Base-by-base conservation (phyloP, 1,139 yeast genomes). In the Candida tropicalis region DNA sequence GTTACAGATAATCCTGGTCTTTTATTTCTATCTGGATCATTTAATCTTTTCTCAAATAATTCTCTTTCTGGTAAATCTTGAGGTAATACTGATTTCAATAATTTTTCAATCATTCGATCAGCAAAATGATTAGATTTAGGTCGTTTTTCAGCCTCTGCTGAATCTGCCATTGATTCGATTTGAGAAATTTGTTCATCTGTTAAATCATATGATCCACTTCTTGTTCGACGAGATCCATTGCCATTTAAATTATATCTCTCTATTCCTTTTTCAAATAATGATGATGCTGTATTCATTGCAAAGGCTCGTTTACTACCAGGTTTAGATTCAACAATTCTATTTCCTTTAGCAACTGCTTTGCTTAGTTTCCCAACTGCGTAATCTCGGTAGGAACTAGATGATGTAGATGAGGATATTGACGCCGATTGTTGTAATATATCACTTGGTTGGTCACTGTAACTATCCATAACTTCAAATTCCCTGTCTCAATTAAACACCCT, bases 231-330 rank as follows among this genome's bases (percentile, higher is more conserved):
- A 10, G 33, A 25, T 24, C 27, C 22, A 6, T n/a, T 22, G 11
- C 20, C 27, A n/a, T 15, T 17, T 16, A 36, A 17, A 29, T 24
- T 31, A 24, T 32, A 32, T 43, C 63, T 66, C 39, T 79, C 84
- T 13, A 77, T 58, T 1, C 85, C 79, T 44, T 79, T 70, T 39
- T 79, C 76, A n/a, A 81, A 54, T 10, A 81, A 54, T 0, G 82
- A 72, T 2, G 84, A 81, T 3, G 83, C 79, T 3, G 83, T 70
- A n/a, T 78, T 81, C 2, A 82, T 83, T 1, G 82, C 74, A 12
- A 80, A 52, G 5, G 79, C 80, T 42, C 77, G 58, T 50, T 70
- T 76, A 8, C 73, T 62, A 3, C 72, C 70, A 11, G 62, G 54
- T 39, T 60, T 53, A 43, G 56, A 56, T 22, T 62, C 68, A 1